Evolutionary conservation across 2,329 filamentous ascomycete genomes (phyloP).

Genomic region (Cytospora mali): DNA sequence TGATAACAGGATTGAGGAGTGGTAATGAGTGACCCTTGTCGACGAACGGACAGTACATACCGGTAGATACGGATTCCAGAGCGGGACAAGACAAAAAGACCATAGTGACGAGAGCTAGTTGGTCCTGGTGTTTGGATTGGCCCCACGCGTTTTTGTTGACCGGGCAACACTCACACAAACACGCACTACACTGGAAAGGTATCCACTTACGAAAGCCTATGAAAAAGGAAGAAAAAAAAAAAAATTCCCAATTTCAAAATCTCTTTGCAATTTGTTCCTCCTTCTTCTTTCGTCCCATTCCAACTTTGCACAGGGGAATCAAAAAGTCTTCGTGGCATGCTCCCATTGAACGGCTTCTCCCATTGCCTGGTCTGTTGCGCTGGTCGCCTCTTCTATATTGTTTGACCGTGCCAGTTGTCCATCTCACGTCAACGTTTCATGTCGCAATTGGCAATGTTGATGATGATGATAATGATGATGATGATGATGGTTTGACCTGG

Average conservation of each 20-base stretch:
- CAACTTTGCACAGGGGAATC: not conserved
- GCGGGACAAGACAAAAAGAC: no score
- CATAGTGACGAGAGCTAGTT: no score
- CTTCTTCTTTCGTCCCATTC: not conserved
- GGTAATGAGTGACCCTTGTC: conserved; percentile 11
- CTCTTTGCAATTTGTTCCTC: conserved; percentile 2
- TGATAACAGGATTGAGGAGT: conserved; percentile 1
- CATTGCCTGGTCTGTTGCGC: not conserved
- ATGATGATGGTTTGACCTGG: not conserved
- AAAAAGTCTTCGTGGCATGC: not conserved
- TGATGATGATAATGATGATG: not conserved
- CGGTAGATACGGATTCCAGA: no score
- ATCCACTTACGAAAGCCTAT: conserved; percentile 5
- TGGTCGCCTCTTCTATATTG: not conserved
- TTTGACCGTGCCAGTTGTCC: not conserved
- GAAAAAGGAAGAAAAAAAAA: no score
- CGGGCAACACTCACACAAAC: conserved; percentile 9
- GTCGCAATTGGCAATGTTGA: not conserved
- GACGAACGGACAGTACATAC: not conserved
- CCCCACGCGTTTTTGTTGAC: conserved; percentile 9
- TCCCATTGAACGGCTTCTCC: not conserved
- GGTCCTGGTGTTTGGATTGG: conserved; percentile 25
- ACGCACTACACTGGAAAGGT: not conserved
- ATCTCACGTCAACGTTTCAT: not conserved
- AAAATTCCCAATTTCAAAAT: conserved; percentile 13